phyloP scores from a whole-genome alignment of 169 alveolate genomes.

The Babesia ovis region DNA sequence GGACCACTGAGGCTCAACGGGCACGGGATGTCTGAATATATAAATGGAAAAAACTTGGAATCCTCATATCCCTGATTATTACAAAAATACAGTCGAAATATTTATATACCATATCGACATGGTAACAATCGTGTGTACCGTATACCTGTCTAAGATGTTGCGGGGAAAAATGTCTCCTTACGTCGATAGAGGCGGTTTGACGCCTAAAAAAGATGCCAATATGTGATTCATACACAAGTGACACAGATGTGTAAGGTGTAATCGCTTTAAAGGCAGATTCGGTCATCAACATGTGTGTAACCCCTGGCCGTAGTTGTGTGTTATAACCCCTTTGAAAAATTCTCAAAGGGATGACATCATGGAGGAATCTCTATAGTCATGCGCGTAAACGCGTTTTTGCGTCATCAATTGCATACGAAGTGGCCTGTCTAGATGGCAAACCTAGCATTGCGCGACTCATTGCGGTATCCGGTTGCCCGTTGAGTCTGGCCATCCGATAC shows the following conservation, averaged over 20 bases:
- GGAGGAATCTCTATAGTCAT: not conserved
- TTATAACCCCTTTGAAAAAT: not conserved
- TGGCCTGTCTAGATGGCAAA: not conserved
- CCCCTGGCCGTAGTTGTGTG: not conserved
- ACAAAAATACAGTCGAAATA: too few species aligned
- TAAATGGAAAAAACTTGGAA: too few species aligned
- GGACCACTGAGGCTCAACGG: too few species aligned
- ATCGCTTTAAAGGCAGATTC: not conserved
- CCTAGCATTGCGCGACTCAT: slow-evolving; percentile 2
- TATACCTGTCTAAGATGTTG: slow-evolving; percentile 15
- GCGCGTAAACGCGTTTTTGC: not conserved
- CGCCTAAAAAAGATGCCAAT: too few species aligned
- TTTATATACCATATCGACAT: too few species aligned
- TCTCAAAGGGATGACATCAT: not conserved
- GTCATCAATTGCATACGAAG: too few species aligned
- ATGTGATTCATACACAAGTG: too few species aligned
- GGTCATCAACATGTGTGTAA: not conserved
- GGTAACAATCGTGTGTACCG: too few species aligned
- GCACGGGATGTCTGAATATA: too few species aligned
- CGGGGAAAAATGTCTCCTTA: slow-evolving; percentile 15
- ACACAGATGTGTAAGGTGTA: not conserved
- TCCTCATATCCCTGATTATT: too few species aligned
- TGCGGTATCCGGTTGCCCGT: slow-evolving; percentile 31
- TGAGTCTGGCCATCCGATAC: slow-evolving; percentile 22
- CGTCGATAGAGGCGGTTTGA: not conserved